Conservation (phyloP, 306 rosid genomes). For the Heteromeles arbutifolia region DNA sequence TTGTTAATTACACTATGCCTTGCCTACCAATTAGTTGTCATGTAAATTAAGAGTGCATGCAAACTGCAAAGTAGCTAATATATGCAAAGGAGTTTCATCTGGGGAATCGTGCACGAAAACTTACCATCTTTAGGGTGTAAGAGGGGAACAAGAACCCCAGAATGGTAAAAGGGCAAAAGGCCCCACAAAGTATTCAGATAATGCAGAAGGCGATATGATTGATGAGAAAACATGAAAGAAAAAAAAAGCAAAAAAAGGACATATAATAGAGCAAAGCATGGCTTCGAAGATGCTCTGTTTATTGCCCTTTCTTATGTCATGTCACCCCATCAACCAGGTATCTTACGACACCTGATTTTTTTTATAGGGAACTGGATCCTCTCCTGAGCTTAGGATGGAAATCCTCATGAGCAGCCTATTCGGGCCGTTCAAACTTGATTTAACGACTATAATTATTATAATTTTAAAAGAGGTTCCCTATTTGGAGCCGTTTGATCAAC, state of each 20-base stretch:
- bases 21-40: not conserved
- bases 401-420: no score
- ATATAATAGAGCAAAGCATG: slow-evolving; percentile 33
- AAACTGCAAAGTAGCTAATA: not conserved
- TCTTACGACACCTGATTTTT: not conserved
- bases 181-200: slow-evolving; percentile 26
- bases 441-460: no score
- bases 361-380: no score
- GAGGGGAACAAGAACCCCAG: slow-evolving; percentile 7
- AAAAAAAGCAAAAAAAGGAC: slow-evolving; percentile 17
- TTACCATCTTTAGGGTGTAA: not conserved
- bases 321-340: slow-evolving; percentile 44
- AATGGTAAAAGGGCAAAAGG: slow-evolving; percentile 17
- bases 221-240: slow-evolving; percentile 25
- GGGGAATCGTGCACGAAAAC: not conserved
- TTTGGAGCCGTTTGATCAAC: no score
- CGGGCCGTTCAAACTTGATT: no score
- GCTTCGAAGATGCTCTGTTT: slow-evolving; percentile 9
- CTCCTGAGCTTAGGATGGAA: no score
- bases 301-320: slow-evolving; percentile 29
- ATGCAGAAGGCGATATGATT: slow-evolving; percentile 31
- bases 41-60: not conserved
- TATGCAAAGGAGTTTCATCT: not conserved
- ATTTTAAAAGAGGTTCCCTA: no score
- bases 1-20: not conserved